Evolutionary conservation across 441 rosid species (phyloP).

Genomic region (Populus trichocarpa): DNA sequence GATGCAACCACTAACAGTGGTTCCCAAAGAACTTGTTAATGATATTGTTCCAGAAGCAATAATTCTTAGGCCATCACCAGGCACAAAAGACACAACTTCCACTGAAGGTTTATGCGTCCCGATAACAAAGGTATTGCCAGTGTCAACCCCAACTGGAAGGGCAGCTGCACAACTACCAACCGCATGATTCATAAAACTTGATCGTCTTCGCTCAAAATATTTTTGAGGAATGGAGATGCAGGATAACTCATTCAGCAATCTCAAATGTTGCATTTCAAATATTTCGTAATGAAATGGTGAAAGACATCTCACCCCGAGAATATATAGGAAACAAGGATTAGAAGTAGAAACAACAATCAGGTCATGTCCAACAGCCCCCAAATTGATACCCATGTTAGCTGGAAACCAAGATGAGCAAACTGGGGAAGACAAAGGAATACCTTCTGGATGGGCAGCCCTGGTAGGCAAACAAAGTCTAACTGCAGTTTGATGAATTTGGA

Average conservation of each 20-base stretch:
- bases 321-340: constrained; percentile 75
- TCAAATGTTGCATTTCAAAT: constrained; percentile 73
- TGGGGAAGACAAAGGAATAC: constrained; percentile 67
- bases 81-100: constrained; percentile 71
- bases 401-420: constrained; percentile 86
- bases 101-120: constrained; percentile 99
- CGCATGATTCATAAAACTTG: constrained; percentile 30
- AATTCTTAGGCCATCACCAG: constrained; percentile 63
- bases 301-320: constrained; percentile 74
- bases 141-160: constrained; percentile 65
- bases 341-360: constrained; percentile 85
- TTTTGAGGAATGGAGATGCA: constrained; percentile 84
- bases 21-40: constrained; percentile 66
- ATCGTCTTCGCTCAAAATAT: constrained; percentile 41
- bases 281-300: constrained; percentile 61
- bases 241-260: constrained; percentile 78
- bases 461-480: constrained; percentile 89
- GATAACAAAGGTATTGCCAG: constrained; percentile 63
- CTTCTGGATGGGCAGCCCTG: constrained; percentile 77
- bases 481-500: constrained; percentile 89
- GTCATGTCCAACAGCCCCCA: constrained; percentile 89
- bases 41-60: constrained; percentile 78
- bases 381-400: constrained; percentile 68
- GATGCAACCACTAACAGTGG: constrained; percentile 75
- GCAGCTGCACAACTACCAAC: constrained; percentile 30